A percentile compares a stretch with the other conserved stretches of the same genome.
phyloP scores from a whole-genome alignment of 257 asterid species.

The Plectranthus barbatus region DNA sequence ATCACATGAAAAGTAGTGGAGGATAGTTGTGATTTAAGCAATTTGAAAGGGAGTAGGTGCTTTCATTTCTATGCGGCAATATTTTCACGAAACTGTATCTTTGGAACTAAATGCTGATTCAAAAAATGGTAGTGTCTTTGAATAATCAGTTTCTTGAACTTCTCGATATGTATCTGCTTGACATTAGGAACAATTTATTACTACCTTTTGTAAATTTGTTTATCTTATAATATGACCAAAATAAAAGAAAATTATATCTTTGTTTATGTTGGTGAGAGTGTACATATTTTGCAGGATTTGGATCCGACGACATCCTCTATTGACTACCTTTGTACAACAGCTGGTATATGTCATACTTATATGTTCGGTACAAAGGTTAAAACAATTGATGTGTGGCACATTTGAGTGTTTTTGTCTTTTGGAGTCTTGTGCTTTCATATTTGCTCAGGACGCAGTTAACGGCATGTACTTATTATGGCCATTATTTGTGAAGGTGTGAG shows the following conservation, averaged over 20 bases:
- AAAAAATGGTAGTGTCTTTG: neutral
- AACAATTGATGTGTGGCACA: conserved; percentile 13
- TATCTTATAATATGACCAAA: neutral
- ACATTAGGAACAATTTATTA: neutral
- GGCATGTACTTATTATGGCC: neutral
- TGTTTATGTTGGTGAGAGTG: conserved; percentile 6
- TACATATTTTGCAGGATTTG: conserved; percentile 60
- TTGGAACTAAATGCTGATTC: neutral
- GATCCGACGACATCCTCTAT: conserved; percentile 72
- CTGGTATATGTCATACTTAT: conserved; percentile 63
- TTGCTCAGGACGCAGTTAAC: neutral
- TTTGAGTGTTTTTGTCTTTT: conserved; percentile 1
- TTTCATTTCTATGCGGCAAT: neutral
- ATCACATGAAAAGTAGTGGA: neutral
- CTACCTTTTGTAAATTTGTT: neutral
- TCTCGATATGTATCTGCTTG: neutral
- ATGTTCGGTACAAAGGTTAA: conserved; percentile 17
- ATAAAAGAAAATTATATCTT: neutral
- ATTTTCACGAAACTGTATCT: neutral
- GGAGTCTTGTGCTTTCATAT: conserved; percentile 4
- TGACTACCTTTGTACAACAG: conserved; percentile 84
- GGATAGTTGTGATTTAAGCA: neutral
- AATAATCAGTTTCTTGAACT: neutral
- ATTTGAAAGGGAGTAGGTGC: conserved; percentile 1
- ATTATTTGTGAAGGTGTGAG: neutral